Conservation (phyloP, 331 rosid genomes). For the Dryas integrifolia region DNA sequence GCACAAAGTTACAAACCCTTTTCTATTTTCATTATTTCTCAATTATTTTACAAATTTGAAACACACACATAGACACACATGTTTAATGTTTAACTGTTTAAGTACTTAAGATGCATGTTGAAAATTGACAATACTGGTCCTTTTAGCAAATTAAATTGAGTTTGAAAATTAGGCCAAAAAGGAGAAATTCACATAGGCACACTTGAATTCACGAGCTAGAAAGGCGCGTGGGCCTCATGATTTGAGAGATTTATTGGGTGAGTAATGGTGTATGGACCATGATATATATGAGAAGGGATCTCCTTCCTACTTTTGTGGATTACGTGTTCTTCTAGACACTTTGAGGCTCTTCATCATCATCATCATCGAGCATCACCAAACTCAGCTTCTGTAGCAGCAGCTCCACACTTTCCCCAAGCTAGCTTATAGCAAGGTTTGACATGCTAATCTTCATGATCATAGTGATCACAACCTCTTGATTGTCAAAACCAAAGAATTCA, state of each 20-base stretch:
- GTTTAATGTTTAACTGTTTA: too few species aligned
- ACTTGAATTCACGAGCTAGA: background rate
- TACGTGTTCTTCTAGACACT: conserved; percentile 2
- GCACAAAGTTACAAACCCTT: too few species aligned
- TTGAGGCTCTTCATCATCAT: background rate
- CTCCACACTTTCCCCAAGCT: conserved; percentile 10
- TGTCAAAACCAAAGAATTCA: background rate
- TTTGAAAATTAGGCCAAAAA: too few species aligned
- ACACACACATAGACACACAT: too few species aligned
- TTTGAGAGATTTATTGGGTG: background rate
- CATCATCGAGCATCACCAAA: background rate
- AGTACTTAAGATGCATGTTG: too few species aligned
- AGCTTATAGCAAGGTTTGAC: conserved; percentile 4
- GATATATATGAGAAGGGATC: background rate
- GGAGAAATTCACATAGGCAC: too few species aligned
- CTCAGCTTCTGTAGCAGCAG: background rate
- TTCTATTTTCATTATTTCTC: too few species aligned
- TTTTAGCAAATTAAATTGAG: too few species aligned
- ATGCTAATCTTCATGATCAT: background rate
- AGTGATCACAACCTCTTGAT: background rate
- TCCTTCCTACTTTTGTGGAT: background rate
- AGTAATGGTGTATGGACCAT: background rate
- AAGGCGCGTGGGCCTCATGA: conserved; percentile 4
- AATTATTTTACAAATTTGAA: too few species aligned
- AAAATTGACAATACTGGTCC: too few species aligned